A percentile compares a stretch with the other conserved stretches of the same genome.
Evolutionary conservation across 495 filamentous ascomycete species (phyloP).

Genomic region (Penicillium lagena): DNA sequence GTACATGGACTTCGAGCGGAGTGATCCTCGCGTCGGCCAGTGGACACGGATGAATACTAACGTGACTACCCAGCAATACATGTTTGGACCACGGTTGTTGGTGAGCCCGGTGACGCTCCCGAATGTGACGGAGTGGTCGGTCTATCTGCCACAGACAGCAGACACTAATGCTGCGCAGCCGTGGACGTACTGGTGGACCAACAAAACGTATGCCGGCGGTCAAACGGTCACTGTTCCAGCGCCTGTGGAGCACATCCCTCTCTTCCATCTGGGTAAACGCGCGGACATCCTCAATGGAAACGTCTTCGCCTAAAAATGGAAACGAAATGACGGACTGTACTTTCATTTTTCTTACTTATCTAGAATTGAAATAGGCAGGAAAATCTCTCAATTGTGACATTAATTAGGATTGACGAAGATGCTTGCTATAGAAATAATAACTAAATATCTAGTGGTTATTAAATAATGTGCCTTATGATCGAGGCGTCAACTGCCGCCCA

Average conservation of each 20-base stretch:
- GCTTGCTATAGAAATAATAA: too few species aligned
- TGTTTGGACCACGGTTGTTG: conserved; percentile 23
- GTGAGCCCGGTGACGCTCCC: conserved; percentile 18
- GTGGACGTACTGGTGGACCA: conserved; percentile 27
- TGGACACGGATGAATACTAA: conserved; percentile 15
- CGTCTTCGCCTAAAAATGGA: conserved; percentile 8
- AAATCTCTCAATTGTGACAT: too few species aligned
- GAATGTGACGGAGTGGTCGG: conserved; percentile 20
- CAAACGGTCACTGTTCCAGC: conserved; percentile 17
- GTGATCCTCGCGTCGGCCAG: conserved; percentile 8
- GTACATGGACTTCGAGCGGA: conserved; percentile 22
- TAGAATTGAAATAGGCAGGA: too few species aligned
- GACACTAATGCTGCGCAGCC: conserved; percentile 6
- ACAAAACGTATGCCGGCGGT: conserved; percentile 18
- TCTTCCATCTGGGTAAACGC: conserved; percentile 17
- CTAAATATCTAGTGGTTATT: too few species aligned
- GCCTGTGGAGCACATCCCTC: conserved; percentile 17
- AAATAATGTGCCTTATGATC: too few species aligned
- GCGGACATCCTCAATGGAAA: conserved; percentile 13
- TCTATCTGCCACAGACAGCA: conserved; percentile 17
- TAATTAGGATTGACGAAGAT: too few species aligned
- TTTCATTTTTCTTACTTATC: too few species aligned
- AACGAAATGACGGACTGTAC: too few species aligned
- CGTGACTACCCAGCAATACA: conserved; percentile 23
- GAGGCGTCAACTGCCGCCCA: too few species aligned